phyloP scores from a whole-genome alignment of 1,284 basidiomycete species.

The Ustanciosporium gigantosporum region DNA sequence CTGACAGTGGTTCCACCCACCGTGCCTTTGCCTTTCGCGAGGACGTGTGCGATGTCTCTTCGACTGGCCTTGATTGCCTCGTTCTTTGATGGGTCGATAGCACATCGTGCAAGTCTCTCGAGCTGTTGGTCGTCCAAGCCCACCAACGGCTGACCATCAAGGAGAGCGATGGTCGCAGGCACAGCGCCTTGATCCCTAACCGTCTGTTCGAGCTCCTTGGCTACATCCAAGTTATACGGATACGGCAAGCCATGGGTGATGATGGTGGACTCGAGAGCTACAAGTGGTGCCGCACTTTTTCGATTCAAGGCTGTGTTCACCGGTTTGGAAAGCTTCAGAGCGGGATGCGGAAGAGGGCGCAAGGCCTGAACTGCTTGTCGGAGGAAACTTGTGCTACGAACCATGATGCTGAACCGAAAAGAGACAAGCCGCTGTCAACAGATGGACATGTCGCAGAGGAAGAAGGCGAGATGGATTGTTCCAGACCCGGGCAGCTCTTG shows the following conservation, averaged over 20 bases:
- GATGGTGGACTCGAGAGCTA: slow-evolving; percentile 75
- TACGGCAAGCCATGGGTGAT: slow-evolving; percentile 76
- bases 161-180: slow-evolving; percentile 87
- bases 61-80: slow-evolving; percentile 76
- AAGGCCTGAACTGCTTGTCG: slow-evolving; percentile 23
- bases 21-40: slow-evolving; percentile 67
- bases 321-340: slow-evolving; percentile 10
- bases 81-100: slow-evolving; percentile 38
- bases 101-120: slow-evolving; percentile 70
- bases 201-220: slow-evolving; percentile 74
- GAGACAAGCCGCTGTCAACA: too few species aligned
- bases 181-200: slow-evolving; percentile 76
- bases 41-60: slow-evolving; percentile 79
- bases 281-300: slow-evolving; percentile 58
- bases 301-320: slow-evolving; percentile 17
- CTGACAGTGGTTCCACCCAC: slow-evolving; percentile 91
- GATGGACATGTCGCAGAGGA: too few species aligned
- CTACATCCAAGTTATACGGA: slow-evolving; percentile 76
- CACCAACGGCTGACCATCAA: slow-evolving; percentile 82
- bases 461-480: not conserved
- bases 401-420: too few species aligned
- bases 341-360: slow-evolving; percentile 17
- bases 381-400: slow-evolving; percentile 18
- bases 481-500: too few species aligned
- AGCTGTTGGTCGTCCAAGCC: slow-evolving; percentile 75